Evolutionary conservation across 768 basidiomycete species (phyloP).

Genomic region (Lyophyllum decastes): DNA sequence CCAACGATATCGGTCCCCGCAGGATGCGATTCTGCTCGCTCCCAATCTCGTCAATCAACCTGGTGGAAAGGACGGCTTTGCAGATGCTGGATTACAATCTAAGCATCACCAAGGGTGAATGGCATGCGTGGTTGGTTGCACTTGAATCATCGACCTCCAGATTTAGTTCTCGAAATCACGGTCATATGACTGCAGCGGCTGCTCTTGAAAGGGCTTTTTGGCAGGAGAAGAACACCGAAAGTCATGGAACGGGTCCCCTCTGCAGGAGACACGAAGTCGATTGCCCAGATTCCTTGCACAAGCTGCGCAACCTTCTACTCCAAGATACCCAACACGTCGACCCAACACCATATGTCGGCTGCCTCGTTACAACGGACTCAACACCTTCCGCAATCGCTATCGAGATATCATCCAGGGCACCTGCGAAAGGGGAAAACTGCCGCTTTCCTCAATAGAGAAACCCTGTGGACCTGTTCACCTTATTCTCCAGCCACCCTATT

Average conservation of each 20-base stretch:
- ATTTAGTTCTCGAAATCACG: background rate
- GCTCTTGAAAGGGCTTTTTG: conserved; percentile 5
- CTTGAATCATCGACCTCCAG: conserved; percentile 7
- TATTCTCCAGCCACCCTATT: background rate
- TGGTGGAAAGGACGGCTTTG: conserved; percentile 13
- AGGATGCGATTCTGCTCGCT: conserved; percentile 15
- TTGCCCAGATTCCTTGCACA: background rate
- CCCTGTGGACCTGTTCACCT: background rate
- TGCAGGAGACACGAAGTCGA: background rate
- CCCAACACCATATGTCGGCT: background rate
- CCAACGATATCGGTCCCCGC: background rate
- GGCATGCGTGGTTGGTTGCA: conserved; percentile 14
- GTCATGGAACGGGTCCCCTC: background rate
- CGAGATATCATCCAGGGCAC: background rate
- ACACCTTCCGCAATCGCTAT: background rate
- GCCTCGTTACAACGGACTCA: background rate
- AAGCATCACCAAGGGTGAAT: conserved; percentile 13
- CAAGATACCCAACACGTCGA: background rate
- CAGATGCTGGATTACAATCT: conserved; percentile 17
- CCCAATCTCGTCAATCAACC: conserved; percentile 2
- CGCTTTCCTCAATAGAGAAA: background rate
- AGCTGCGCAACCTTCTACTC: background rate
- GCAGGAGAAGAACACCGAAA: background rate
- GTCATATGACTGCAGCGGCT: background rate
- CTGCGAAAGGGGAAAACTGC: background rate